Evolutionary conservation across 371 early-diverging fungal genomes (phyloP).

Genomic region (Fennellomyces sp.): DNA sequence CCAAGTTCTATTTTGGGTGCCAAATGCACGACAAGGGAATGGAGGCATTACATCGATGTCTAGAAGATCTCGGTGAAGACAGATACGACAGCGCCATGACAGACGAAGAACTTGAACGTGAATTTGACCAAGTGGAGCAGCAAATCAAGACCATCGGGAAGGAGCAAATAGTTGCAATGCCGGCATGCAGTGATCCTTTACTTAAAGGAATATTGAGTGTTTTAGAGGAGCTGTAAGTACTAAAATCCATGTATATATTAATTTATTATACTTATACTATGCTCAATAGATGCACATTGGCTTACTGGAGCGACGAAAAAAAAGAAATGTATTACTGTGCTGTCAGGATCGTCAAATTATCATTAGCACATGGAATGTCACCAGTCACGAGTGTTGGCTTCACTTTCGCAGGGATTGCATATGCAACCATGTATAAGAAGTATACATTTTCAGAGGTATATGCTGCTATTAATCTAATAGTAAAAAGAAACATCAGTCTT

Average conservation of each 20-base stretch:
- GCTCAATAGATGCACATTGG: slow-evolving; percentile 25
- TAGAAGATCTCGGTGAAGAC: slow-evolving; percentile 31
- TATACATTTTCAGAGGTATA: slow-evolving; percentile 34
- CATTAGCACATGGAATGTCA: slow-evolving; percentile 30
- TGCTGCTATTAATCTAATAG: not conserved
- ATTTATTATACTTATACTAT: not conserved
- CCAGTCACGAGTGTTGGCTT: slow-evolving; percentile 27
- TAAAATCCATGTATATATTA: not conserved
- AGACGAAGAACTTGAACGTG: slow-evolving; percentile 17
- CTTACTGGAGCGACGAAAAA: slow-evolving; percentile 44
- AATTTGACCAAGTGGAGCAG: slow-evolving; percentile 16
- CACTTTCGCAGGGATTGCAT: slow-evolving; percentile 29
- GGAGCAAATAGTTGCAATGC: slow-evolving; percentile 15
- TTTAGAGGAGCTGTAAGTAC: slow-evolving; percentile 40
- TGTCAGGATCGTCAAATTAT: slow-evolving; percentile 27
- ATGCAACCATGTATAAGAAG: slow-evolving; percentile 25
- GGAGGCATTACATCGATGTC: slow-evolving; percentile 25
- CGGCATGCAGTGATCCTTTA: slow-evolving; percentile 24
- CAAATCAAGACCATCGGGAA: slow-evolving; percentile 21
- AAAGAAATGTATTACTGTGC: slow-evolving; percentile 39
- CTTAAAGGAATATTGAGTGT: slow-evolving; percentile 31
- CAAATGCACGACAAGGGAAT: slow-evolving; percentile 38
- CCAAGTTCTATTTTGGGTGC: slow-evolving; percentile 34
- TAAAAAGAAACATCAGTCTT: not conserved
- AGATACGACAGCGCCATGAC: slow-evolving; percentile 12